These are phyloP conservation scores for Arthrocladium fulminans DNA, from an alignment of 2,329 filamentous ascomycete genomes.

Conservation along the genomic window DNA sequence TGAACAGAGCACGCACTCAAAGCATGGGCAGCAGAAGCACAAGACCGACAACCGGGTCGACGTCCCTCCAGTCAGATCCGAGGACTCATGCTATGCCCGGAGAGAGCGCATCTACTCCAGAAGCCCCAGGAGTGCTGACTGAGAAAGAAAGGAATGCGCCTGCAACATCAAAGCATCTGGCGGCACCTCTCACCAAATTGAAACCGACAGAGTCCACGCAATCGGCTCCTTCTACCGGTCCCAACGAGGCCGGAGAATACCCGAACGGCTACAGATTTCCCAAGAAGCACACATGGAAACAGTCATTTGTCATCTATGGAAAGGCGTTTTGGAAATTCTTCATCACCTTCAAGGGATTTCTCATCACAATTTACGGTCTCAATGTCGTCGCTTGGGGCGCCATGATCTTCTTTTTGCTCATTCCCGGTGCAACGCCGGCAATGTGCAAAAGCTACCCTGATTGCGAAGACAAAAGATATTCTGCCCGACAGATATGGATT, in stretches of 20 bases:
- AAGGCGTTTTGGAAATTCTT: constrained; percentile 47
- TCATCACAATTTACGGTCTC: constrained; percentile 68
- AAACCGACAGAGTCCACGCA: constrained; percentile 4
- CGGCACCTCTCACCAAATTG: not conserved
- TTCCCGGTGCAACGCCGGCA: constrained; percentile 52
- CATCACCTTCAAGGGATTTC: constrained; percentile 64
- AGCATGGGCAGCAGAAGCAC: constrained; percentile 20
- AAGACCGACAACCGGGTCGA: constrained; percentile 9
- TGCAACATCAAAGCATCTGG: not conserved
- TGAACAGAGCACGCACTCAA: constrained; percentile 20
- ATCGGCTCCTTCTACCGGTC: constrained; percentile 13
- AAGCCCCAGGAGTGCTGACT: too few species aligned
- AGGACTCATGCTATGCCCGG: constrained; percentile 13
- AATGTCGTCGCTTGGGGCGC: constrained; percentile 84
- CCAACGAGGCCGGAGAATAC: constrained; percentile 28
- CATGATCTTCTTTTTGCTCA: constrained; percentile 79
- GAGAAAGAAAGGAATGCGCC: constrained; percentile 7
- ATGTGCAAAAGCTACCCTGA: constrained; percentile 41
- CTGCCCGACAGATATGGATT: constrained; percentile 72
- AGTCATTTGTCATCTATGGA: constrained; percentile 26
- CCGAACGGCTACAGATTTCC: constrained; percentile 30
- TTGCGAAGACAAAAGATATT: constrained; percentile 61
- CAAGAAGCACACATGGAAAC: constrained; percentile 28
- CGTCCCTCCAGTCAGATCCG: not conserved
- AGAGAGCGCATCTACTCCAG: too few species aligned